phyloP scores from a whole-genome alignment of 2,329 filamentous ascomycete species.

The Microascus cirrosus region DNA sequence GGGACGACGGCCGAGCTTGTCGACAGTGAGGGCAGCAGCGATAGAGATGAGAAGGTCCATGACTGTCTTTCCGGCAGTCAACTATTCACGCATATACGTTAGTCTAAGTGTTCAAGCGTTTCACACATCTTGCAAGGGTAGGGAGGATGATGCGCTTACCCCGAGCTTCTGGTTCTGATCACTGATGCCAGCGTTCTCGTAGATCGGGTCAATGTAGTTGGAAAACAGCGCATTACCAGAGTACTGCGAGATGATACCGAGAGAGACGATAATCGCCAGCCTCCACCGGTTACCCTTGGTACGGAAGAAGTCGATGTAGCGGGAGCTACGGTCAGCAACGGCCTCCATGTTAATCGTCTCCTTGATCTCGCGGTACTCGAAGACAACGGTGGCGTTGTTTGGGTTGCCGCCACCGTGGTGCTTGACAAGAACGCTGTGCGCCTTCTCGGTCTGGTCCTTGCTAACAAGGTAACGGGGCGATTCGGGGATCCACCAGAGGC shows the following conservation, averaged over 20 bases:
- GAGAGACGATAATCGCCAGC: slow-evolving; percentile 47
- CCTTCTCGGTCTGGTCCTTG: slow-evolving; percentile 52
- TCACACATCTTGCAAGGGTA: background rate
- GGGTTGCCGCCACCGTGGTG: slow-evolving; percentile 52
- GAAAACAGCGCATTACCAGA: slow-evolving; percentile 56
- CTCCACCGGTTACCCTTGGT: slow-evolving; percentile 56
- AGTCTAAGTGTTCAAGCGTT: background rate
- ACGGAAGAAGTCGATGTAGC: slow-evolving; percentile 48
- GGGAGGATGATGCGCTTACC: slow-evolving; percentile 14
- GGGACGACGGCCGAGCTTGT: slow-evolving; percentile 38
- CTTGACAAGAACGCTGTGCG: slow-evolving; percentile 46
- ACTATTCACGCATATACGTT: slow-evolving; percentile 8
- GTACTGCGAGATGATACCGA: slow-evolving; percentile 58
- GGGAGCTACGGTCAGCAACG: slow-evolving; percentile 31
- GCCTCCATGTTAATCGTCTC: slow-evolving; percentile 50
- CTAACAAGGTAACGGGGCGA: slow-evolving; percentile 54
- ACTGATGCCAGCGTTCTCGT: slow-evolving; percentile 48
- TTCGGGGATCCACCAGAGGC: slow-evolving; percentile 59
- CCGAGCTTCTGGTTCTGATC: slow-evolving; percentile 44
- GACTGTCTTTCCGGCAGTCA: slow-evolving; percentile 45
- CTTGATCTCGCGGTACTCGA: slow-evolving; percentile 56
- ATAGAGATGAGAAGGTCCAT: slow-evolving; percentile 48
- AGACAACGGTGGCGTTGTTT: slow-evolving; percentile 49
- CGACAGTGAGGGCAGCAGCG: slow-evolving; percentile 35
- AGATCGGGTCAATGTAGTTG: slow-evolving; percentile 55